Conservation (phyloP, 441 rosid genomes). For the Jatropha podagrica region DNA sequence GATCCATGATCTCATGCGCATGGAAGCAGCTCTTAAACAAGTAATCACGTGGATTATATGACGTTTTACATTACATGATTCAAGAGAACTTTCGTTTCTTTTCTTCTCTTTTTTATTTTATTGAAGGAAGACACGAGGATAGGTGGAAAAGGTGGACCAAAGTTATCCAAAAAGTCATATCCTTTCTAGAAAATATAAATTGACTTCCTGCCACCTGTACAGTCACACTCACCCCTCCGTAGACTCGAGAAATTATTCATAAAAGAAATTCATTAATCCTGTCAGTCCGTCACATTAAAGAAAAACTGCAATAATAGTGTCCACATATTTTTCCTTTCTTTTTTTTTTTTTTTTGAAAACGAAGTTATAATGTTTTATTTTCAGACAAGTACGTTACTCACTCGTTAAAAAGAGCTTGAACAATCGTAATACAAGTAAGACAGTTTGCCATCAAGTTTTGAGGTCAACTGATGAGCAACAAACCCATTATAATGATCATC, state of each 20-base stretch:
- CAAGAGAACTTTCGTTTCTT: not conserved
- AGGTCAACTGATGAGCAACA: constrained; percentile 35
- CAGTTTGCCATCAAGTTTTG: constrained; percentile 42
- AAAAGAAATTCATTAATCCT: too few relatives aligned
- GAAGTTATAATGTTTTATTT: too few relatives aligned
- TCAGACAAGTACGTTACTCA: not conserved
- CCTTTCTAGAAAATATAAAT: not conserved
- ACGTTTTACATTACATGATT: not conserved
- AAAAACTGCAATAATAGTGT: too few relatives aligned
- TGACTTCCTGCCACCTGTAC: not conserved
- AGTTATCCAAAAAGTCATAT: not conserved
- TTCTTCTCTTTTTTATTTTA: too few relatives aligned
- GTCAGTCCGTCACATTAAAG: too few relatives aligned
- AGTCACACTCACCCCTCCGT: too few relatives aligned
- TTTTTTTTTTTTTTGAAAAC: too few relatives aligned
- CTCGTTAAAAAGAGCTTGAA: not conserved
- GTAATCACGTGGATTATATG: not conserved
- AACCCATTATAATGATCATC: constrained; percentile 37
- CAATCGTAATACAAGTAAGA: constrained; percentile 32
- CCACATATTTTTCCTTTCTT: too few relatives aligned
- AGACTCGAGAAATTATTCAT: too few relatives aligned
- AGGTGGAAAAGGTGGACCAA: not conserved
- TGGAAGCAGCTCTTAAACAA: not conserved
- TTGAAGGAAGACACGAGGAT: constrained; percentile 4
- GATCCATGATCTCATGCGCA: not conserved